A percentile compares a stretch with the other conserved stretches of the same genome.
Conservation (phyloP, 1,284 basidiomycete species). For the Cryptococcus sp. region DNA sequence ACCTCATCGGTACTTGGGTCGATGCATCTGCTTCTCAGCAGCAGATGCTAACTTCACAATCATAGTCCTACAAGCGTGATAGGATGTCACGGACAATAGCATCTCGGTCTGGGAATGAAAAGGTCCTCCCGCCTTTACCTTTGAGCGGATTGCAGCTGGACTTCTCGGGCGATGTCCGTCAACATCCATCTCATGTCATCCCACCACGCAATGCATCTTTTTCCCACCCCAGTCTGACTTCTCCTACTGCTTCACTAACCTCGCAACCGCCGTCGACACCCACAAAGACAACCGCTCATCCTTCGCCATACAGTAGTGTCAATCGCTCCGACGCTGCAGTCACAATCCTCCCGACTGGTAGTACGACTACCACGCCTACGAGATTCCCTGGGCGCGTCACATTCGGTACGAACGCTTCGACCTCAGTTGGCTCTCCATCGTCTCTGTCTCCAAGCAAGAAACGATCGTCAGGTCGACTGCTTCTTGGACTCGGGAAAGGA, state of each 20-base stretch:
- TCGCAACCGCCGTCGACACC: not conserved
- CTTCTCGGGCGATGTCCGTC: constrained; percentile 5
- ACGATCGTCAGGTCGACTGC: constrained; percentile 16
- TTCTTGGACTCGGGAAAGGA: constrained; percentile 17
- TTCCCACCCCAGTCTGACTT: not conserved
- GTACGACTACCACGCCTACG: too few relatives aligned
- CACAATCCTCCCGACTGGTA: too few relatives aligned
- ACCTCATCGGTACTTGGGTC: too few relatives aligned
- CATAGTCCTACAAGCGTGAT: not conserved
- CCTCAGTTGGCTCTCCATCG: not conserved
- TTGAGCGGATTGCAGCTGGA: constrained; percentile 10
- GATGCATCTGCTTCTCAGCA: too few relatives aligned
- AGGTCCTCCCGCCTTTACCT: constrained; percentile 12
- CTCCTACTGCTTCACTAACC: not conserved
- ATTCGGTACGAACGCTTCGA: too few relatives aligned
- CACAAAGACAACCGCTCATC: not conserved
- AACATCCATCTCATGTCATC: not conserved
- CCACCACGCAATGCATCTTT: not conserved
- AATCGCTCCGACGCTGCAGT: constrained; percentile 1
- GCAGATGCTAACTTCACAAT: too few relatives aligned
- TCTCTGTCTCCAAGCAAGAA: constrained; percentile 3
- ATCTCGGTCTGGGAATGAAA: constrained; percentile 1
- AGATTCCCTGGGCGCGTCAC: too few relatives aligned
- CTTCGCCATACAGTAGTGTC: not conserved
- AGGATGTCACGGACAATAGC: not conserved